Percentiles rank a stretch among this genome's conserved stretches.
phyloP scores from a whole-genome alignment of 73 alveolate species.

The Paramecium bursaria region DNA sequence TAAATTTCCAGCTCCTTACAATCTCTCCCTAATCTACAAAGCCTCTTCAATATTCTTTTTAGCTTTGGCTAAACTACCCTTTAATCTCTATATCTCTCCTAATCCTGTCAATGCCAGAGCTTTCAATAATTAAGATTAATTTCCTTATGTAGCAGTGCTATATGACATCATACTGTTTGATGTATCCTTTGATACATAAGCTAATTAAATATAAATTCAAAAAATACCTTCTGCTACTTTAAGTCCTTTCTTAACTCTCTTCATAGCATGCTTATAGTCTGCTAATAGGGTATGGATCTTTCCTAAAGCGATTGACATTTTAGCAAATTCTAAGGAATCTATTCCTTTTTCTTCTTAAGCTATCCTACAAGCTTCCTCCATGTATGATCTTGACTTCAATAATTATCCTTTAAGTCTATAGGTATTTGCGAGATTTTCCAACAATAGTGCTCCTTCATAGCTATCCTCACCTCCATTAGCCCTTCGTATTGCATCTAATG shows the following conservation, averaged over 20 bases:
- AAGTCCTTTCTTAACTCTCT: slow-evolving; percentile 65
- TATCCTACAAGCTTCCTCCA: slow-evolving; percentile 67
- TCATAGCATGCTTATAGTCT: slow-evolving; percentile 61
- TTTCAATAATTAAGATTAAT: slow-evolving; percentile 40
- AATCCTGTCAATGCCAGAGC: slow-evolving; percentile 58
- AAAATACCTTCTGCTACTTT: slow-evolving; percentile 64
- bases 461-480: slow-evolving; percentile 70
- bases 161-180: slow-evolving; percentile 21
- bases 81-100: slow-evolving; percentile 65
- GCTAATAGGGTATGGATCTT: slow-evolving; percentile 66
- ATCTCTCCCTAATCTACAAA: slow-evolving; percentile 49
- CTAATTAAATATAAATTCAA: background rate
- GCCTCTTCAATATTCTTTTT: slow-evolving; percentile 63
- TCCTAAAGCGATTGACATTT: slow-evolving; percentile 58
- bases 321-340: slow-evolving; percentile 63
- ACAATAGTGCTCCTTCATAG: slow-evolving; percentile 56
- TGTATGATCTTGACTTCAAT: slow-evolving; percentile 50
- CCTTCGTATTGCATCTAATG: slow-evolving; percentile 61
- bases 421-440: slow-evolving; percentile 63
- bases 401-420: slow-evolving; percentile 67
- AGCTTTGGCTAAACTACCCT: slow-evolving; percentile 64
- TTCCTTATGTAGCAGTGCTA: background rate
- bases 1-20: slow-evolving; percentile 65
- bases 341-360: slow-evolving; percentile 56
- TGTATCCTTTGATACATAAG: background rate